Evolutionary conservation across 805 yeast genomes (phyloP).

Genomic region (Komagataella kurtzmanii): DNA sequence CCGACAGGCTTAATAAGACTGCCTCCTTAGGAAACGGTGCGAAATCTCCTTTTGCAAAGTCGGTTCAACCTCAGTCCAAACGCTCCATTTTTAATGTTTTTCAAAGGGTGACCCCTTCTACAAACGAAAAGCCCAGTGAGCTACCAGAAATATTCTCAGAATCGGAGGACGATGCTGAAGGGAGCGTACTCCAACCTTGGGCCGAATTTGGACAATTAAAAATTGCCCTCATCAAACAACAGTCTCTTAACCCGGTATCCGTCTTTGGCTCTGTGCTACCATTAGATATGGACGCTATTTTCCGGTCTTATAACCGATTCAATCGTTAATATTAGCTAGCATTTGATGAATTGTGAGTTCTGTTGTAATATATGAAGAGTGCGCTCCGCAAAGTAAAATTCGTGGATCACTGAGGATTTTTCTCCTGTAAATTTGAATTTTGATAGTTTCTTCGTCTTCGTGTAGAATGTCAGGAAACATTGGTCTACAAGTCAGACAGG

Average conservation of each 20-base stretch:
- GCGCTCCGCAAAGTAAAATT: background rate
- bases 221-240: constrained; percentile 28
- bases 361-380: background rate
- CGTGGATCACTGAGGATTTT: background rate
- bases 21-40: background rate
- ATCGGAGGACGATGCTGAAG: constrained; percentile 40
- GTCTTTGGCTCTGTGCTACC: constrained; percentile 70
- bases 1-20: background rate
- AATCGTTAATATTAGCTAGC: background rate
- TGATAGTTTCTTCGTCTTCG: too few species aligned
- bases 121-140: constrained; percentile 2
- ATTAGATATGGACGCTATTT: constrained; percentile 56
- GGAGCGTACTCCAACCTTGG: constrained; percentile 41
- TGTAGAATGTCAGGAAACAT: constrained; percentile 16
- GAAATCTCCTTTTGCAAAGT: background rate
- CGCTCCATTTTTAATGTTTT: background rate
- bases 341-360: background rate
- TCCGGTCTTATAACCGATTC: constrained; percentile 10
- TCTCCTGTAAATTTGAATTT: background rate
- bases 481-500: constrained; percentile 58
- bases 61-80: background rate
- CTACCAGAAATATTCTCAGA: constrained; percentile 36
- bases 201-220: constrained; percentile 46
- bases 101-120: background rate
- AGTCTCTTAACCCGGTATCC: constrained; percentile 45